Percentiles rank a stretch among this genome's conserved stretches.
These are phyloP conservation scores for Rhynchosporium graminicola DNA, from an alignment of 2,329 filamentous ascomycete genomes.

Conservation along the genomic window DNA sequence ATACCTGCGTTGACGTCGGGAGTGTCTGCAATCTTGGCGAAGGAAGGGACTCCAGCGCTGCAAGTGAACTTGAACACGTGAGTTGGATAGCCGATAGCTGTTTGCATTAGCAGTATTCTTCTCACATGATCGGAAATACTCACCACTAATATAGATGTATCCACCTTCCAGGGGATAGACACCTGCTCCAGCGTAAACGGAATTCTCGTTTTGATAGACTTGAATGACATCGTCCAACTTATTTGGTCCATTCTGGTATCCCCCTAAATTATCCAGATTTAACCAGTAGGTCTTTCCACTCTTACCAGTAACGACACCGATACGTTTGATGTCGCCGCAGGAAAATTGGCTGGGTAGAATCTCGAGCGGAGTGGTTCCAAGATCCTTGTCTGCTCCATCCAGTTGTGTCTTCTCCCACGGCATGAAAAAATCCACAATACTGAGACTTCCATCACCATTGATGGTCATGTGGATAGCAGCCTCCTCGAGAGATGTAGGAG, in stretches of 20 bases:
- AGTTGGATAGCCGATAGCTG: constrained; percentile 54
- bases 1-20: constrained; percentile 52
- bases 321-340: constrained; percentile 47
- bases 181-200: constrained; percentile 51
- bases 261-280: constrained; percentile 51
- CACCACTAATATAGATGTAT: constrained; percentile 50
- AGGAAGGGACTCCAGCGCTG: constrained; percentile 51
- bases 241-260: constrained; percentile 49
- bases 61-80: constrained; percentile 61
- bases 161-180: constrained; percentile 50
- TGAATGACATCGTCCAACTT: constrained; percentile 48
- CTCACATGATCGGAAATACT: background rate
- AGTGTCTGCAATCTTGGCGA: constrained; percentile 54
- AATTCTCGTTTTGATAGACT: constrained; percentile 49
- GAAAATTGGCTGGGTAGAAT: constrained; percentile 48
- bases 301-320: constrained; percentile 52
- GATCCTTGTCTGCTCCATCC: constrained; percentile 52
- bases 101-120: constrained; percentile 12
- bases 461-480: constrained; percentile 52
- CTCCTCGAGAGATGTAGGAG: constrained; percentile 50
- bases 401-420: constrained; percentile 51
- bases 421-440: constrained; percentile 52
- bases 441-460: constrained; percentile 46
- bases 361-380: constrained; percentile 49
- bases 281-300: constrained; percentile 53